These are phyloP conservation scores for Thoreauomyces humboldtii DNA, from an alignment of 192 early-diverging fungal species.

Conservation along the genomic window DNA sequence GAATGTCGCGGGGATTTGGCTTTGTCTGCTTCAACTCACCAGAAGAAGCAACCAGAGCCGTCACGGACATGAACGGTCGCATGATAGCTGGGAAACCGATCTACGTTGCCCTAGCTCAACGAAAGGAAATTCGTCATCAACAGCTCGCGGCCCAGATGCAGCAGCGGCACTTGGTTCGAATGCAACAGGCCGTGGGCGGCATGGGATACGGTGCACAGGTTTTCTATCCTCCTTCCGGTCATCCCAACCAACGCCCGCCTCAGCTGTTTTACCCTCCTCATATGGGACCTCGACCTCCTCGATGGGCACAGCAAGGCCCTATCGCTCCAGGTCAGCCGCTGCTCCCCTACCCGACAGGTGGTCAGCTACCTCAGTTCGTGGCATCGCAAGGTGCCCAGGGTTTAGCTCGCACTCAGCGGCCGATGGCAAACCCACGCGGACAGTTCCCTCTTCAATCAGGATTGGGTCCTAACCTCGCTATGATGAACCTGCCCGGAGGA, in stretches of 20 bases:
- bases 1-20: slow-evolving; percentile 84
- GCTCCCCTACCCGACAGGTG: no score
- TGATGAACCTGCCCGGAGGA: no score
- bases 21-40: slow-evolving; percentile 97
- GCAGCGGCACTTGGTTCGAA: slow-evolving; percentile 72
- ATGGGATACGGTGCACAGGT: slow-evolving; percentile 19
- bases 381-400: no score
- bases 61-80: slow-evolving; percentile 95
- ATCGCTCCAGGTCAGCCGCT: no score
- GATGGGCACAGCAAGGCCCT: no score
- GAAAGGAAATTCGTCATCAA: slow-evolving; percentile 89
- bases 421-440: no score
- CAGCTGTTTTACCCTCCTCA: neutral
- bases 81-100: slow-evolving; percentile 90
- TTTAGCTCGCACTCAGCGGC: no score
- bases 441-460: no score
- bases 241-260: neutral
- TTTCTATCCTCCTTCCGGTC: neutral
- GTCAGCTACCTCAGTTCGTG: no score
- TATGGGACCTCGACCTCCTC: neutral
- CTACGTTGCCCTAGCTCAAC: slow-evolving; percentile 94
- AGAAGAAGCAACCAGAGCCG: slow-evolving; percentile 95
- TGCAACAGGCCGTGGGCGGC: slow-evolving; percentile 59
- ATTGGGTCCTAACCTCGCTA: no score
- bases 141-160: slow-evolving; percentile 95